phyloP scores from a whole-genome alignment of 225 moss, liverwort and hornwort genomes.

The Anthoceros angustus region DNA sequence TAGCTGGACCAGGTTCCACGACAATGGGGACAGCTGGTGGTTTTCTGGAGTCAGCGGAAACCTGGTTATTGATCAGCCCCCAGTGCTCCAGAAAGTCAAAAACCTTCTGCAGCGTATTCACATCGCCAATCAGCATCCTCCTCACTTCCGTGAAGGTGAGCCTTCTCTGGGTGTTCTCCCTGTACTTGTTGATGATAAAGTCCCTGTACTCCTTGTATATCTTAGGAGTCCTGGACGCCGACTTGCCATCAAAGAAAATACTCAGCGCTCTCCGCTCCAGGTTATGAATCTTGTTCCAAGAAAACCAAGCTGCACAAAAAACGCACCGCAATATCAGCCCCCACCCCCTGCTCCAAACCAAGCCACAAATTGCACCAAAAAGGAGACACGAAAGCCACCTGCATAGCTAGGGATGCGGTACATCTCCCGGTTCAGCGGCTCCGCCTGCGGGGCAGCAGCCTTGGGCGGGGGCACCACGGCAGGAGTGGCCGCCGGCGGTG shows the following conservation, averaged over 20 bases:
- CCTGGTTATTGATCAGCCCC: conserved; percentile 95
- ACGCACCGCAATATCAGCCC: conserved; percentile 1
- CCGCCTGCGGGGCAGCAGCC: neutral
- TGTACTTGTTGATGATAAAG: conserved; percentile 55
- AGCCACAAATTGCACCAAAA: neutral
- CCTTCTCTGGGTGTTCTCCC: conserved; percentile 52
- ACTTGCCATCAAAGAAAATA: conserved; percentile 60
- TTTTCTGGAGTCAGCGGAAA: conserved; percentile 43
- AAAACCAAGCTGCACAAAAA: conserved; percentile 73
- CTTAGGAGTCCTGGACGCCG: conserved; percentile 47
- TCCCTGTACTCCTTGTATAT: conserved; percentile 61
- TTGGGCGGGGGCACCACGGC: neutral
- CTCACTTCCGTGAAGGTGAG: conserved; percentile 48
- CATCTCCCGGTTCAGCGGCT: neutral
- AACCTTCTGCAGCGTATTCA: conserved; percentile 38
- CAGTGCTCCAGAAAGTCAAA: conserved; percentile 93
- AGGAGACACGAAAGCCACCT: neutral
- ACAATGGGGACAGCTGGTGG: conserved; percentile 29
- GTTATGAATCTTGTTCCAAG: conserved; percentile 62
- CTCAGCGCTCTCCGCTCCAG: conserved; percentile 68
- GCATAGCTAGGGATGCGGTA: conserved; percentile 3
- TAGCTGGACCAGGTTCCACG: conserved; percentile 38
- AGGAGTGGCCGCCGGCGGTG: neutral
- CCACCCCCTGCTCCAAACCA: neutral
- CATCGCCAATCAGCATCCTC: conserved; percentile 54